Conservation (phyloP, 495 filamentous ascomycete species). For the Poronia punctata region DNA sequence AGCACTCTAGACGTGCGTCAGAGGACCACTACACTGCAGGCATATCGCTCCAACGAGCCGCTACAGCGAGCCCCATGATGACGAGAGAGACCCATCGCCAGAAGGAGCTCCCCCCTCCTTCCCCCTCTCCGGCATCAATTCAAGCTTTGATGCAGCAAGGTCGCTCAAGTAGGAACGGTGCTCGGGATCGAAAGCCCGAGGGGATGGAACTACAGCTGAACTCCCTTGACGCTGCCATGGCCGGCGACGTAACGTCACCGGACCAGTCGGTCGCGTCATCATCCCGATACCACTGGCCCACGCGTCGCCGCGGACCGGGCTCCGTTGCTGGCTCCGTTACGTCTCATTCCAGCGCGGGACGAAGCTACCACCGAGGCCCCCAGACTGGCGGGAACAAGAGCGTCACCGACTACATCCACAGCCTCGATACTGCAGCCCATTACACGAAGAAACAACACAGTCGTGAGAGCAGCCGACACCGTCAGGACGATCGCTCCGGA, state of each 20-base stretch:
- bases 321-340: slow-evolving; percentile 43
- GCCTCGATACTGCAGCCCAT: slow-evolving; percentile 67
- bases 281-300: slow-evolving; percentile 39
- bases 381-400: slow-evolving; percentile 45
- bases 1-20: slow-evolving; percentile 13
- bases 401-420: slow-evolving; percentile 82
- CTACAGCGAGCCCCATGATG: slow-evolving; percentile 46
- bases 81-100: slow-evolving; percentile 27
- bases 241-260: slow-evolving; percentile 44
- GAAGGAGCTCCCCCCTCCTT: slow-evolving; percentile 40
- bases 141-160: slow-evolving; percentile 49
- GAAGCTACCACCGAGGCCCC: slow-evolving; percentile 26
- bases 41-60: slow-evolving; percentile 29
- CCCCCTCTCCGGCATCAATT: slow-evolving; percentile 40
- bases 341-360: slow-evolving; percentile 32
- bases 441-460: slow-evolving; percentile 49
- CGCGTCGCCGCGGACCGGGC: slow-evolving; percentile 36
- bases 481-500: slow-evolving; percentile 34
- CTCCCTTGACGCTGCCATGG: slow-evolving; percentile 46
- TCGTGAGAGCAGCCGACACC: slow-evolving; percentile 52
- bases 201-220: slow-evolving; percentile 70
- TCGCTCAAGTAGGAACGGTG: slow-evolving; percentile 56
- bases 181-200: slow-evolving; percentile 73
- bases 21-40: slow-evolving; percentile 14
- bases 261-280: slow-evolving; percentile 41